phyloP scores from a whole-genome alignment of 164 flowering plant genomes.

The Magnolia officinalis region DNA sequence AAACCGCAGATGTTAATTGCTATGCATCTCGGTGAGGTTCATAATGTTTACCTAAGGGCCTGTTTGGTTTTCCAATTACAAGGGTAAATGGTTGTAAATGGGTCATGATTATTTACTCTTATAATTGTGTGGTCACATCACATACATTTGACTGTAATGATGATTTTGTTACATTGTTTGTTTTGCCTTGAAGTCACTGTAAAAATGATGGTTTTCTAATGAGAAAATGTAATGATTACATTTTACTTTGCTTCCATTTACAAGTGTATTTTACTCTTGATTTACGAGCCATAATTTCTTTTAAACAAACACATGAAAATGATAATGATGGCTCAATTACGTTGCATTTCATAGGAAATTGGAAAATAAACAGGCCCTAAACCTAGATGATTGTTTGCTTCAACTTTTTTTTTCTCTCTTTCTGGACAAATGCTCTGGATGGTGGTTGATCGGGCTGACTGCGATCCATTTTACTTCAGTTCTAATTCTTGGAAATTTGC shows the following conservation, averaged over 20 bases:
- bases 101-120: no score
- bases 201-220: background rate
- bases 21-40: conserved; percentile 68
- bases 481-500: background rate
- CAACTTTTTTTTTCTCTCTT: background rate
- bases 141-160: background rate
- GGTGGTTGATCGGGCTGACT: background rate
- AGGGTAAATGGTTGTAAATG: no score
- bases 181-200: background rate
- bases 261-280: no score
- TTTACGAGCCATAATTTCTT: no score
- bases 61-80: no score
- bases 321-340: no score
- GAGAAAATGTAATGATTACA: no score
- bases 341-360: no score
- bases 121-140: no score
- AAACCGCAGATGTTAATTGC: conserved; percentile 69
- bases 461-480: background rate
- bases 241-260: no score
- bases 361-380: no score
- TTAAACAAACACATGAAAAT: no score
- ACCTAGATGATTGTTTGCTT: background rate
- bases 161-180: background rate
- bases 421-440: background rate
- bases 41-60: background rate